Evolutionary conservation across 2,329 filamentous ascomycete species (phyloP), one percentile per base, ranked within the genome.

Genomic region (Plectosphaerella sp.): DNA sequence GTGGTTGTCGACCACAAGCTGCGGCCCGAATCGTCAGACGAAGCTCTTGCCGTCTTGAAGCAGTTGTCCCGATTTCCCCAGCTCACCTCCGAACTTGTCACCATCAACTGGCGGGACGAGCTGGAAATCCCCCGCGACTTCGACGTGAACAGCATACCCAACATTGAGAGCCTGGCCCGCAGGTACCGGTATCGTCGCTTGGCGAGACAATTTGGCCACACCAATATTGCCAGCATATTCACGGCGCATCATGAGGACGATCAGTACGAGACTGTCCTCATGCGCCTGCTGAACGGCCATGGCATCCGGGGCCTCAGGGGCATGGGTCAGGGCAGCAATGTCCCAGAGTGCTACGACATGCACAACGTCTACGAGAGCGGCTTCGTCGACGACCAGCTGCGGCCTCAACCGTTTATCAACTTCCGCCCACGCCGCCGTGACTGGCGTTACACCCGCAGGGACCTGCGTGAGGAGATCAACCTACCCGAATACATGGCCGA

Each of bases 161-260:
- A 89, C 56, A 79, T 97, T 59, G 94, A 97, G 71, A 87, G 84
- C 3, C 64, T 84, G 20, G 93, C 93, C 7, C 84, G 94, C 22
- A 79, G 70, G 20, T 74, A 87, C 35, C 84, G 94, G 14, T 97
- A 92, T 67, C 86, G 82, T 55, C 73, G 76, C 1, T 68, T 97
- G 1, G 92, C 88, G 1, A 64, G 60, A 14, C 75, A 78, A 8
- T 91, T 88, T 64, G 67, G 68, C 15, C 65, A 71, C 1, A 59
- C 72, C 6, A 64, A 71, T 0, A 80, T 88, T 4, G 70, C 68
- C 5, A 80, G 82, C 18, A 66, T 97, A 2, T 78, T 97, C 39
- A 73, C 95, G 25, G 94, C 87, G 4, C 94, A 99, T 64, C 94
- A 99, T 65, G 76, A 80, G 56, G 92, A 97, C 62, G 94, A 99